Percentiles rank a stretch among this genome's conserved stretches.
Evolutionary conservation across 441 rosid genomes (phyloP).

Genomic region (Pelargonium australe): DNA sequence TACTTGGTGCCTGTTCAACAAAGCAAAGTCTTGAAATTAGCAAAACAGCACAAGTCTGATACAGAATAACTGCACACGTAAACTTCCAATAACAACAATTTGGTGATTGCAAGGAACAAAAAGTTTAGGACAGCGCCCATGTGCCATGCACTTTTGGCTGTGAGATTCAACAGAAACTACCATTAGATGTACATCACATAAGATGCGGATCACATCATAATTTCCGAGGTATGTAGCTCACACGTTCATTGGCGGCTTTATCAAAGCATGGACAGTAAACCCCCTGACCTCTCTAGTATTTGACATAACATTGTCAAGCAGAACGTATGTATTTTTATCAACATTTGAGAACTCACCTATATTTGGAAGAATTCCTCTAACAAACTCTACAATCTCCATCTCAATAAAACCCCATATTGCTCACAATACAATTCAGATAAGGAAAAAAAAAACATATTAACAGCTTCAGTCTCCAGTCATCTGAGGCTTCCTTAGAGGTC

Average conservation of each 20-base stretch:
- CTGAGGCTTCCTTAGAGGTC: neutral
- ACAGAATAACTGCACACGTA: neutral
- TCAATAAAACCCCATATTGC: neutral
- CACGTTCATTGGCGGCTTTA: too few relatives aligned
- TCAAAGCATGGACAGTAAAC: too few relatives aligned
- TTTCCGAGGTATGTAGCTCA: too few relatives aligned
- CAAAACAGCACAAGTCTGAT: conserved; percentile 5
- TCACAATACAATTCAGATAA: neutral
- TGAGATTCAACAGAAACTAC: too few relatives aligned
- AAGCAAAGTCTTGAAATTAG: conserved; percentile 10
- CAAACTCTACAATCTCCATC: neutral
- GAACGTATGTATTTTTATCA: too few relatives aligned
- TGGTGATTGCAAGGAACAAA: neutral
- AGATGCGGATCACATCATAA: neutral
- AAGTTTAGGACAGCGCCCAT: too few relatives aligned
- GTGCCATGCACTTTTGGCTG: too few relatives aligned
- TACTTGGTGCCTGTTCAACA: conserved; percentile 50
- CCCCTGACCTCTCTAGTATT: too few relatives aligned
- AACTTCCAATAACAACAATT: neutral
- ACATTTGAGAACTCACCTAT: too few relatives aligned
- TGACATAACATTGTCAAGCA: too few relatives aligned
- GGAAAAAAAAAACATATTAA: neutral
- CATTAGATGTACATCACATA: neutral
- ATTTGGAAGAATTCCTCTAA: neutral
- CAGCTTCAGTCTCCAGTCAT: too few relatives aligned